phyloP scores from a whole-genome alignment of 2,329 filamentous ascomycete species.

The Chaetomiaceae sp. region DNA sequence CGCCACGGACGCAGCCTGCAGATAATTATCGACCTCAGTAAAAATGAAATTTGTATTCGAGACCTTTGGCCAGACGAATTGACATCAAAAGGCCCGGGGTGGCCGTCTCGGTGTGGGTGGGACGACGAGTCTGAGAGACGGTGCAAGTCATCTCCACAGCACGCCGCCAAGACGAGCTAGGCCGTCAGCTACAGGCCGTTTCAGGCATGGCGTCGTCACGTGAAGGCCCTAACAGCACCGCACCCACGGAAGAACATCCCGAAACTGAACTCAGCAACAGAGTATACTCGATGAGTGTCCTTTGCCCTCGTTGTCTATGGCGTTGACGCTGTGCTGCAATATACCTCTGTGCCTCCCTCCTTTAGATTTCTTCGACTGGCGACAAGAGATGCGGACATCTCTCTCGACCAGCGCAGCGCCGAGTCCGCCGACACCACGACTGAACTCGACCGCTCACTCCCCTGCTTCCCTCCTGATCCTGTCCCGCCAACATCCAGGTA shows the following conservation, averaged over 20 bases:
- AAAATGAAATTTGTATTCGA: constrained; percentile 4
- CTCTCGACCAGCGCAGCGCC: too few species aligned
- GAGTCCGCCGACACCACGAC: too few species aligned
- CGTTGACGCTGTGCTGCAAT: too few species aligned
- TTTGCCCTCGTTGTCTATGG: too few species aligned
- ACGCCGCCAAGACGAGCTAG: constrained; percentile 6
- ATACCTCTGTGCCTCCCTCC: too few species aligned
- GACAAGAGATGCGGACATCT: too few species aligned
- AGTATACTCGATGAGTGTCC: too few species aligned
- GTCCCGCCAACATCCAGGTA: background rate
- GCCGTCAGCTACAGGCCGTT: constrained; percentile 16
- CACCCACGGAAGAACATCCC: background rate
- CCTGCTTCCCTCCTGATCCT: too few species aligned
- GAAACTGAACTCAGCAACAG: background rate
- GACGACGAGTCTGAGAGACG: constrained; percentile 12
- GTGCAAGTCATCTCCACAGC: constrained; percentile 18
- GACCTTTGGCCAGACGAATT: background rate
- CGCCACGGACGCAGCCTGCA: background rate
- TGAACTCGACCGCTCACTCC: too few species aligned
- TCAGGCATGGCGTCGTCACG: constrained; percentile 20
- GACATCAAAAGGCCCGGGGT: background rate
- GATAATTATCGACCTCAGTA: background rate
- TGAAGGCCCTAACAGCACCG: constrained; percentile 13
- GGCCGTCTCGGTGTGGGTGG: constrained; percentile 6
- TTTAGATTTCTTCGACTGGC: too few species aligned